A percentile compares a stretch with the other conserved stretches of the same genome.
Conservation (phyloP, 1,284 basidiomycete species). For the Inonotus obliquus region DNA sequence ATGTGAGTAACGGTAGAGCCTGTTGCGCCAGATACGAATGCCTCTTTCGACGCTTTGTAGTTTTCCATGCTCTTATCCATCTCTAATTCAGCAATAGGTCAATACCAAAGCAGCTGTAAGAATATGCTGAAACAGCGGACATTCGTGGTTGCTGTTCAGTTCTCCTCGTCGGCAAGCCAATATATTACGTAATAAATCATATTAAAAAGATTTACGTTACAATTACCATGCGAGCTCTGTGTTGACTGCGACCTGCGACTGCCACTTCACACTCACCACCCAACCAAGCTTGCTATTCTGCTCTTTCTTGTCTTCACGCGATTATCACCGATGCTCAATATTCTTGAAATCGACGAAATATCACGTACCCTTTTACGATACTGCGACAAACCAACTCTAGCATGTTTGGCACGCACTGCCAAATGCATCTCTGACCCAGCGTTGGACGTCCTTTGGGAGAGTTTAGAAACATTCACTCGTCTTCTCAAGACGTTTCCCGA, state of each 20-base stretch:
- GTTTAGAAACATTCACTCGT: conserved; percentile 14
- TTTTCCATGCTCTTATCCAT: conserved; percentile 20
- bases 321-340: not conserved
- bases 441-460: conserved; percentile 15
- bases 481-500: conserved; percentile 12
- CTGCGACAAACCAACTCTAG: conserved; percentile 16
- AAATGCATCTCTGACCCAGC: conserved; percentile 14
- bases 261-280: not conserved
- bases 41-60: conserved; percentile 86
- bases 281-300: not conserved
- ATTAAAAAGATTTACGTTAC: too few relatives aligned
- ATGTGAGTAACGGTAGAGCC: conserved; percentile 77
- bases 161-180: too few relatives aligned
- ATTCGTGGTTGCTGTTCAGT: too few relatives aligned
- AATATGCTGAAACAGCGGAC: too few relatives aligned
- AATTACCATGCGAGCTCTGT: too few relatives aligned
- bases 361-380: conserved; percentile 4
- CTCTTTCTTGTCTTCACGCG: not conserved
- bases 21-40: conserved; percentile 77
- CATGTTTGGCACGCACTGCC: conserved; percentile 14
- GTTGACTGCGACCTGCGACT: too few relatives aligned
- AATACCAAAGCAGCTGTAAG: too few relatives aligned
- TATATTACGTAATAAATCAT: too few relatives aligned
- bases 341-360: conserved; percentile 15
- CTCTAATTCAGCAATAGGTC: too few relatives aligned